Conservation (phyloP, 257 asterid species). For the Cordia subcordata region DNA sequence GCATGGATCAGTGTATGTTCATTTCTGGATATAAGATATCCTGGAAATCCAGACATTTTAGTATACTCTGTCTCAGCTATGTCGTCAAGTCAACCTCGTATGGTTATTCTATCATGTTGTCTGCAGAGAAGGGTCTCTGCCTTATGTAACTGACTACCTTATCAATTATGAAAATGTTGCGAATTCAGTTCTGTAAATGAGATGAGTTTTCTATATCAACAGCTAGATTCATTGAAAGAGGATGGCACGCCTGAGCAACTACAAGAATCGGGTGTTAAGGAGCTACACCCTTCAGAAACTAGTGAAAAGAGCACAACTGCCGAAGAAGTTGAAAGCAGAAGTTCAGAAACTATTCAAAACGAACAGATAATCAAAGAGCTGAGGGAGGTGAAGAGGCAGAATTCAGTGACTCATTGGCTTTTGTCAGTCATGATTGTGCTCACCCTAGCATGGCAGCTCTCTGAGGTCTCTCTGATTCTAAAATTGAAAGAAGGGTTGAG, state of each 20-base stretch:
- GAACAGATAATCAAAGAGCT: slow-evolving; percentile 62
- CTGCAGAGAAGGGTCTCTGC: too few species aligned
- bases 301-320: slow-evolving; percentile 1
- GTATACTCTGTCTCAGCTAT: too few species aligned
- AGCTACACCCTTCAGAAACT: neutral
- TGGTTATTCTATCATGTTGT: too few species aligned
- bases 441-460: slow-evolving; percentile 76
- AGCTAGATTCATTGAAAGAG: slow-evolving; percentile 43
- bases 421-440: slow-evolving; percentile 53
- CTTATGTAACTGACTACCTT: too few species aligned
- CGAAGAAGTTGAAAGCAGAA: slow-evolving; percentile 4
- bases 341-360: slow-evolving; percentile 5
- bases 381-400: slow-evolving; percentile 56
- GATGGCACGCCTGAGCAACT: slow-evolving; percentile 13
- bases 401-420: slow-evolving; percentile 63
- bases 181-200: neutral
- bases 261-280: slow-evolving; percentile 2
- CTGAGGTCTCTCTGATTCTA: slow-evolving; percentile 61
- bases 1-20: too few species aligned
- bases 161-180: too few species aligned
- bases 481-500: slow-evolving; percentile 48
- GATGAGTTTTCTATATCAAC: neutral
- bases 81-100: too few species aligned
- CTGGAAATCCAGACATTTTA: too few species aligned
- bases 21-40: too few species aligned